A percentile compares a stretch with the other conserved stretches of the same genome.
These are phyloP conservation scores for Ramicandelaber brevisporus DNA, from an alignment of 192 early-diverging fungal genomes.

Conservation along the genomic window DNA sequence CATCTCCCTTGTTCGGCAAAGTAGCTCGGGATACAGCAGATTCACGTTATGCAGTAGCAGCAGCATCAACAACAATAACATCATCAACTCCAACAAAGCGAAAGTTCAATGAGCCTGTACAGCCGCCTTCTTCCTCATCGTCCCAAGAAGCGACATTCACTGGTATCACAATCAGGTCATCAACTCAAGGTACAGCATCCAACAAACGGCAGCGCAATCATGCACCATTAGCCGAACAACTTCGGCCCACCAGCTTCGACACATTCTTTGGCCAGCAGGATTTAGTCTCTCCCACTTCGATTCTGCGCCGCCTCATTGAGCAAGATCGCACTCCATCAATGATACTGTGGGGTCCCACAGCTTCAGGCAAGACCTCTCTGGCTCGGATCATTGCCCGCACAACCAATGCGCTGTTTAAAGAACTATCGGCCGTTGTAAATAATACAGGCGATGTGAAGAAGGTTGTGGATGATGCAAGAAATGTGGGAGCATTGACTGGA, in stretches of 20 bases:
- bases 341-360: conserved; percentile 49
- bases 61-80: background rate
- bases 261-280: conserved; percentile 48
- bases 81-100: background rate
- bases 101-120: background rate
- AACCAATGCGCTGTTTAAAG: conserved; percentile 11
- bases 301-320: conserved; percentile 36
- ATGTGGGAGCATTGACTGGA: conserved; percentile 20
- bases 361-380: conserved; percentile 30
- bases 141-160: conserved; percentile 1
- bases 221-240: conserved; percentile 14
- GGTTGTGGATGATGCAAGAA: conserved; percentile 40
- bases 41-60: background rate
- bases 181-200: background rate
- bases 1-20: too few relatives aligned
- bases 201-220: conserved; percentile 4
- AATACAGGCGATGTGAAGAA: conserved; percentile 33
- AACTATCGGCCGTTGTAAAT: conserved; percentile 25
- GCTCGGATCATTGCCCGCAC: conserved; percentile 24
- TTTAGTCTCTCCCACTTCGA: conserved; percentile 30
- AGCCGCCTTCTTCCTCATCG: conserved; percentile 1
- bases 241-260: conserved; percentile 20
- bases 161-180: background rate
- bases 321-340: conserved; percentile 42
- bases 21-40: too few relatives aligned